Conservation (phyloP, 805 yeast genomes). For the Metschnikowia vanudenii region DNA sequence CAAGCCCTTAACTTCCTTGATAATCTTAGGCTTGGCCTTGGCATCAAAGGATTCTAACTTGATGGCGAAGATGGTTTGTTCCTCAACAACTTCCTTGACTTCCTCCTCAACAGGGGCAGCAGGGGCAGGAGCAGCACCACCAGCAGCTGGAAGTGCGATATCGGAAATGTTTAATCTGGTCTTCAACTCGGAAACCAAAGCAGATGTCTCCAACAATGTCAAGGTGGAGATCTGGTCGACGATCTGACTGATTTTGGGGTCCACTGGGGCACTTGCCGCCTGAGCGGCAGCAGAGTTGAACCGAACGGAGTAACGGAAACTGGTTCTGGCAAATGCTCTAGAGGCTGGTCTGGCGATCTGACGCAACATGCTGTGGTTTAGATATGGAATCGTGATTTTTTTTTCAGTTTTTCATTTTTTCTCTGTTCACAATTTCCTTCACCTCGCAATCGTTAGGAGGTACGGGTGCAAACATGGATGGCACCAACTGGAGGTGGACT, state of each 20-base stretch:
- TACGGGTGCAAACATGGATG: constrained; percentile 15
- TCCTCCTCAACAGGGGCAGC: constrained; percentile 72
- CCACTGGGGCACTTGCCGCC: constrained; percentile 52
- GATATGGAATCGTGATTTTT: constrained; percentile 16
- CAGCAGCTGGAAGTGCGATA: constrained; percentile 68
- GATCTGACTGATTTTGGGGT: constrained; percentile 82
- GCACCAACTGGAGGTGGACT: not conserved
- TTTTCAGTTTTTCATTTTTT: constrained; percentile 5
- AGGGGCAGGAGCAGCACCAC: constrained; percentile 57
- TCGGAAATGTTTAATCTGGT: constrained; percentile 89
- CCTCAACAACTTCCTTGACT: constrained; percentile 76
- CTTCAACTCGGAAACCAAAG: constrained; percentile 76
- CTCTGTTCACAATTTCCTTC: constrained; percentile 3
- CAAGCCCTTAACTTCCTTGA: constrained; percentile 91
- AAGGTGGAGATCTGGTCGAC: constrained; percentile 89
- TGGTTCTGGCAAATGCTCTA: constrained; percentile 32
- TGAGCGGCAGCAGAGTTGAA: constrained; percentile 48
- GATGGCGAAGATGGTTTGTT: constrained; percentile 87
- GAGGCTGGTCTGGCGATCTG: constrained; percentile 38
- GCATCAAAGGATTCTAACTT: constrained; percentile 94
- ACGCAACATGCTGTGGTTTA: constrained; percentile 29
- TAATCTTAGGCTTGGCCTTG: constrained; percentile 93
- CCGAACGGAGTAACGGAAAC: constrained; percentile 34
- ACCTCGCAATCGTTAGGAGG: constrained; percentile 11
- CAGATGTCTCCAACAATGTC: constrained; percentile 91